A percentile compares a stretch with the other conserved stretches of the same genome.
phyloP scores from a whole-genome alignment of 2,329 filamentous ascomycete species.

The Pseudocercospora vitis region DNA sequence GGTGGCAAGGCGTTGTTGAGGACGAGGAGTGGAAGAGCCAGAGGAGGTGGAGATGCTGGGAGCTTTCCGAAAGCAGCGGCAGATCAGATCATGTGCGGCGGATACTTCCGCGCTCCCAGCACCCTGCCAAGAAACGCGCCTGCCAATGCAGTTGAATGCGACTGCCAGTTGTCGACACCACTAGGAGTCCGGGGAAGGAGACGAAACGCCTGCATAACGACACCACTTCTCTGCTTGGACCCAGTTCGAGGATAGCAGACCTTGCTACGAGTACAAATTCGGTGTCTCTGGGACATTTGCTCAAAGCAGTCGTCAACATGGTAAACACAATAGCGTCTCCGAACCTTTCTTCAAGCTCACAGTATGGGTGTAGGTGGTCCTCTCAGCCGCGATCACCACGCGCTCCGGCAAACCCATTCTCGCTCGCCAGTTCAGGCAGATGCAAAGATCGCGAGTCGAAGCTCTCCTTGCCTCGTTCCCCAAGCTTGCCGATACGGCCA shows the following conservation, averaged over 20 bases:
- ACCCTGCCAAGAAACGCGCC: constrained; percentile 2
- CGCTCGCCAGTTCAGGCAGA: constrained; percentile 96
- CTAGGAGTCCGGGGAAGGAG: background rate
- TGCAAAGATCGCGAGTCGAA: constrained; percentile 94
- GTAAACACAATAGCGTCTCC: background rate
- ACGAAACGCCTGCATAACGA: background rate
- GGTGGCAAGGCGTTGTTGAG: background rate
- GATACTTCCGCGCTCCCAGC: too few species aligned
- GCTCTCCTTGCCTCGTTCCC: constrained; percentile 95
- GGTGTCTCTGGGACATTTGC: too few species aligned
- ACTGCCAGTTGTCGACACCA: constrained; percentile 6
- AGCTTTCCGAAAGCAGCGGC: constrained; percentile 4
- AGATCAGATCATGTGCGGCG: constrained; percentile 4
- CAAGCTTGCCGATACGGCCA: constrained; percentile 92
- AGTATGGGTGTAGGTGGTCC: constrained; percentile 70
- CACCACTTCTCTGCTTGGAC: background rate
- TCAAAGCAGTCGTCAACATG: too few species aligned
- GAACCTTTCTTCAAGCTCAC: constrained; percentile 1
- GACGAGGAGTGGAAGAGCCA: background rate
- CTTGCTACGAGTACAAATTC: too few species aligned
- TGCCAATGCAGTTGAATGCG: background rate
- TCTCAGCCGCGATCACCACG: constrained; percentile 98
- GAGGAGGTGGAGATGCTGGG: background rate
- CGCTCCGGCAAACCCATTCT: constrained; percentile 97
- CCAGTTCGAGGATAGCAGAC: too few species aligned